Percentiles rank a stretch among this genome's conserved stretches.
phyloP scores from a whole-genome alignment of 2,329 filamentous ascomycete species.

The Fusarium sp. region DNA sequence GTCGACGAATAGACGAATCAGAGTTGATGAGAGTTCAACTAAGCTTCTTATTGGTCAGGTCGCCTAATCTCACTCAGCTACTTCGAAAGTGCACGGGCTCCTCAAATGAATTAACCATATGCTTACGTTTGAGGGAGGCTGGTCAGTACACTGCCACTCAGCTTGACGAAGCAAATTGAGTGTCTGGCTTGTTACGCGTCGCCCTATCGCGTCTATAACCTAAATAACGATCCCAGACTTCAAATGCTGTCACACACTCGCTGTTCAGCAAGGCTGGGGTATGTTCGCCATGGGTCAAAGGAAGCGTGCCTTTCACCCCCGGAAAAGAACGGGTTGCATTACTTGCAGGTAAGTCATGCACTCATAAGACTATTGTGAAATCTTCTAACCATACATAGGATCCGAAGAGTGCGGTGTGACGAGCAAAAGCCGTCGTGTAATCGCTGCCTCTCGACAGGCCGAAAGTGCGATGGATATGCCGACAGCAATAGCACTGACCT shows the following conservation, averaged over 20 bases:
- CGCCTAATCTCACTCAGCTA: neutral
- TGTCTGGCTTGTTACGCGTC: neutral
- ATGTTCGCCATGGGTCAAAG: neutral
- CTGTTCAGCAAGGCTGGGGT: neutral
- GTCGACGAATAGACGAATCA: neutral
- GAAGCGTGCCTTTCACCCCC: neutral
- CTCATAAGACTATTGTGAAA: neutral
- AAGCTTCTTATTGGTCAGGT: neutral
- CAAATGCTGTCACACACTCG: neutral
- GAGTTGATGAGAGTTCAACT: neutral
- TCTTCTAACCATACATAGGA: neutral
- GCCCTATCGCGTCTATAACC: rapidly evolving
- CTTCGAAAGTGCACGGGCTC: neutral
- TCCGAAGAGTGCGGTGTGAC: neutral
- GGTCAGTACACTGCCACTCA: neutral
- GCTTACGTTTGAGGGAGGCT: neutral
- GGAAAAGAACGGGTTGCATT: neutral
- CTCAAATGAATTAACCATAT: neutral
- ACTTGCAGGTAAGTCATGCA: neutral
- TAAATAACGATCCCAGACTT: too few species aligned
- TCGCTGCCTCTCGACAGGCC: slow-evolving; percentile 15
- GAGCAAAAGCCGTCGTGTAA: slow-evolving; percentile 5
- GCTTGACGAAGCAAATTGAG: neutral
- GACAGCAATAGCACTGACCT: neutral
- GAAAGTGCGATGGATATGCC: slow-evolving; percentile 16